Evolutionary conservation across 2,329 filamentous ascomycete genomes (phyloP).

Genomic region (Lachnellula cervina): DNA sequence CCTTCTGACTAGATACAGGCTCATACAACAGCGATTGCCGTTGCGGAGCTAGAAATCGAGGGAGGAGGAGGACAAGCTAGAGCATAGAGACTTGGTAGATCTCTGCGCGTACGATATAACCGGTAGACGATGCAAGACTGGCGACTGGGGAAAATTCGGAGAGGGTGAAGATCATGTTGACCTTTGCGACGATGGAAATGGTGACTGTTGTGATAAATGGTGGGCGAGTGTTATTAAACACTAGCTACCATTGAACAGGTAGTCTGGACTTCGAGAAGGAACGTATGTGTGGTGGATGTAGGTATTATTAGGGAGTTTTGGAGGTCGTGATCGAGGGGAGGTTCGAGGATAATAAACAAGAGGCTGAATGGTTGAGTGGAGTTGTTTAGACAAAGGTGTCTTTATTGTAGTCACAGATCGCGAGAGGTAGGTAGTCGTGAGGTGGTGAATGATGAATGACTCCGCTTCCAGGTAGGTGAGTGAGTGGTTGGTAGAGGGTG

Average conservation of each 20-base stretch:
- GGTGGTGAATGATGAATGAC: too few species aligned
- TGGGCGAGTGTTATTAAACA: conserved; percentile 23
- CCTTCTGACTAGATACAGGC: conserved; percentile 40
- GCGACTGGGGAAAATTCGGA: conserved; percentile 52
- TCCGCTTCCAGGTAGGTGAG: conserved; percentile 1
- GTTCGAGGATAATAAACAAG: conserved; percentile 18
- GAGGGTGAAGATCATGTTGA: conserved; percentile 56
- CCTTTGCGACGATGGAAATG: conserved; percentile 31
- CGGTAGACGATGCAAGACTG: conserved; percentile 57
- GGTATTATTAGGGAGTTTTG: conserved; percentile 5
- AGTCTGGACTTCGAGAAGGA: background rate
- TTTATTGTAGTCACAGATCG: conserved; percentile 6
- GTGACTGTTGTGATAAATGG: conserved; percentile 29
- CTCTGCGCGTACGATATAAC: conserved; percentile 53
- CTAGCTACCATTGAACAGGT: conserved; percentile 27
- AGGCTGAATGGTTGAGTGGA: conserved; percentile 28
- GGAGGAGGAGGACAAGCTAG: conserved; percentile 36
- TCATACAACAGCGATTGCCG: conserved; percentile 31
- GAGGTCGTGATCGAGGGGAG: conserved; percentile 4
- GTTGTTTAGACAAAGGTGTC: conserved; percentile 23
- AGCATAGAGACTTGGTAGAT: conserved; percentile 34
- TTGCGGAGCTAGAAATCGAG: conserved; percentile 42
- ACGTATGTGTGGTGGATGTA: conserved; percentile 3
- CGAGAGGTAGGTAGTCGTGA: too few species aligned
- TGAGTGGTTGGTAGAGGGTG: conserved; percentile 22